A percentile compares a stretch with the other conserved stretches of the same genome.
Evolutionary conservation across 176 grass and related monocot genomes (phyloP).

Genomic region (Paspalum vaginatum): DNA sequence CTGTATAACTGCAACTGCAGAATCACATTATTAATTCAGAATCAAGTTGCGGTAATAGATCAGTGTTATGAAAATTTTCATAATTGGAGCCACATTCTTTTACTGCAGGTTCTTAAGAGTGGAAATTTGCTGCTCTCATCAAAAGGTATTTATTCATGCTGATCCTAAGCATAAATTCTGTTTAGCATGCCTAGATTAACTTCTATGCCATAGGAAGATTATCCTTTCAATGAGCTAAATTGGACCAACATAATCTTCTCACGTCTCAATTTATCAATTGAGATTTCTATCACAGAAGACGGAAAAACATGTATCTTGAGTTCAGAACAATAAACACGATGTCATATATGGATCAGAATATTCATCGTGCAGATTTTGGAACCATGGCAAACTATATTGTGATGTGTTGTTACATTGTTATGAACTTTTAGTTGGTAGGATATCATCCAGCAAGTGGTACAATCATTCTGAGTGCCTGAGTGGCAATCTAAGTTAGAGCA

Average conservation of each 20-base stretch:
- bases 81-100: conserved; percentile 25
- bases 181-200: conserved; percentile 36
- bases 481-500: neutral
- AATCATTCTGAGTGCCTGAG: conserved; percentile 17
- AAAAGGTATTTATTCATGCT: conserved; percentile 64
- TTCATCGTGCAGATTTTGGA: conserved; percentile 20
- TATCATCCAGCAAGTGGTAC: neutral
- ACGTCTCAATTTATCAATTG: conserved; percentile 9
- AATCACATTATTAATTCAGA: conserved; percentile 24
- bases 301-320: conserved; percentile 16
- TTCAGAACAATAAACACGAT: conserved; percentile 18
- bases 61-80: neutral
- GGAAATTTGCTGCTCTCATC: conserved; percentile 82
- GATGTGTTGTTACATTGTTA: conserved; percentile 14
- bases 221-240: conserved; percentile 32
- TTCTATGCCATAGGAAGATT: conserved; percentile 31
- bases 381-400: conserved; percentile 22
- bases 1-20: conserved; percentile 6
- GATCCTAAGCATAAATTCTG: conserved; percentile 14
- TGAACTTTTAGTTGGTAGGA: conserved; percentile 28
- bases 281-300: conserved; percentile 33
- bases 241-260: conserved; percentile 1
- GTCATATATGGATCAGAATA: neutral
- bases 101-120: conserved; percentile 80
- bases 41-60: conserved; percentile 21